Base-by-base conservation (phyloP, 2,329 filamentous ascomycete species). In the Penicillium griseofulvum region DNA sequence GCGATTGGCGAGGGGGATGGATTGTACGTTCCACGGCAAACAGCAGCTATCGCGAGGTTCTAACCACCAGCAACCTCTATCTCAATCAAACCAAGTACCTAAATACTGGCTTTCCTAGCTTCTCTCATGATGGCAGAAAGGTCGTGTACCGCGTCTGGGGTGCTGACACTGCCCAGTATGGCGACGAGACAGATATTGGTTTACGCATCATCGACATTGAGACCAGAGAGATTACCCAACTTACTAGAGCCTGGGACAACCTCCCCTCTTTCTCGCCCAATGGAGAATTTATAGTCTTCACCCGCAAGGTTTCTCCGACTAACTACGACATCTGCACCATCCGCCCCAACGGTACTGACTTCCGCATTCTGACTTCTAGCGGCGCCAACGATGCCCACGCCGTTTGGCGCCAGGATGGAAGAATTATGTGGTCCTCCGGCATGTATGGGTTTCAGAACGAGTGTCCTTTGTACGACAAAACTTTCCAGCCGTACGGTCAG, bases 401-500 rank as follows among this genome's bases (percentile, higher is more conserved):
- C 1, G 73, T 78, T 1, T 79, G 76, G 75, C 69, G 71, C 0
- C 63, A 68, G 1, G 76, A 78, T 63, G 74, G 74, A 8, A 67
- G 68, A 5, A 78, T 79, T 34, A 56, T 76, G 58, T 80, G 69
- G 38, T 71, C 62, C 7, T 76, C 66, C 10, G 76, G 76, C 5
- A 73, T 74, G 73, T 79, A 73, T 50, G 76, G 75, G 2, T 79
- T 78, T 64, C 67, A 74, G 34, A 71, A 75, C 39, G 76, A 79
- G 66, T 67, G 69, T 11, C 67, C 71, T 0, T 59, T 72, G 1
- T 78, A 74, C 48, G 76, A 78, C 49, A 56, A 76, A 34, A 77
- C 76, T 1, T 79, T 78, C 60, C 74, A 79, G 63, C 76, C 74
- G 0, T 78, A 77, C 42, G 75, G 76, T 0, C 75, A 78, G 66